phyloP scores from a whole-genome alignment of 1,139 yeast genomes.

The Nakaseomyces glabratus region DNA sequence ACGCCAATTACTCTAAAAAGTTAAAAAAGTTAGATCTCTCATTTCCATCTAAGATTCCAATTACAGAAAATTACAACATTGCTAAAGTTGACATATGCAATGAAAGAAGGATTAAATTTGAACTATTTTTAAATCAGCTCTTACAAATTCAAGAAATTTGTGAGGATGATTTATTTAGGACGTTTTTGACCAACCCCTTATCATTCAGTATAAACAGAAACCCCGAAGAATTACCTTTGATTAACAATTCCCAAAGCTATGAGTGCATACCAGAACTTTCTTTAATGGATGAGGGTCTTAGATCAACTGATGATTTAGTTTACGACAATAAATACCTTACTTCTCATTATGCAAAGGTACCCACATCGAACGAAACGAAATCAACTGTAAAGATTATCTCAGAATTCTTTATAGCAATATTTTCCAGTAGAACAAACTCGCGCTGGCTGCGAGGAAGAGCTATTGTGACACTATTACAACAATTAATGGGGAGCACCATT shows the following conservation, averaged over 20 bases:
- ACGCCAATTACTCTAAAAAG: slow-evolving; percentile 39
- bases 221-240: no score
- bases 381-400: slow-evolving; percentile 7
- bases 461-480: slow-evolving; percentile 70
- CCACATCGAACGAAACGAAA: neutral
- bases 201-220: slow-evolving; percentile 8
- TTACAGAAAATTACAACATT: slow-evolving; percentile 48
- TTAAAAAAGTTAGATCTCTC: slow-evolving; percentile 49
- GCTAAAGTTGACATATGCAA: slow-evolving; percentile 51
- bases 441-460: slow-evolving; percentile 85
- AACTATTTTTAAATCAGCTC: slow-evolving; percentile 50
- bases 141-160: slow-evolving; percentile 62
- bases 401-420: slow-evolving; percentile 50
- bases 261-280: no score
- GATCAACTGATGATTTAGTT: neutral
- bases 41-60: slow-evolving; percentile 36
- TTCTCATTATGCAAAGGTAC: no score
- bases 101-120: slow-evolving; percentile 51
- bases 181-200: slow-evolving; percentile 62
- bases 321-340: no score
- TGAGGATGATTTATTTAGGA: slow-evolving; percentile 59
- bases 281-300: no score
- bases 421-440: slow-evolving; percentile 51
- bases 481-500: slow-evolving; percentile 77
- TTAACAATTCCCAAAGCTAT: no score